phyloP scores from a whole-genome alignment of 2,329 filamentous ascomycete genomes.

The Fusarium citri region DNA sequence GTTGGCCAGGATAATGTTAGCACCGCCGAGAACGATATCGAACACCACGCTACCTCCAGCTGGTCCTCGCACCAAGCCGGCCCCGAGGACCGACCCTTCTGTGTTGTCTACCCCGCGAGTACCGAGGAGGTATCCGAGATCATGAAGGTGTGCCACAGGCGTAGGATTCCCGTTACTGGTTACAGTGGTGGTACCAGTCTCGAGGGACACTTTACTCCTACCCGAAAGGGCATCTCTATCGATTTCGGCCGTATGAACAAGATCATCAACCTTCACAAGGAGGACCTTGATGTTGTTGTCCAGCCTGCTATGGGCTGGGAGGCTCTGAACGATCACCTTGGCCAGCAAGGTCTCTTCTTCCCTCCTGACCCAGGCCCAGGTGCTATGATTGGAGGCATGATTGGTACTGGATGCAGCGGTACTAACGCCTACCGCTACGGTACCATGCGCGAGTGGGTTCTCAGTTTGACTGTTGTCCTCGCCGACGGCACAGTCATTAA shows the following conservation, averaged over 20 bases:
- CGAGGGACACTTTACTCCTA: conserved; percentile 89
- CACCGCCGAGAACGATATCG: conserved; percentile 66
- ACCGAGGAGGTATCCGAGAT: conserved; percentile 88
- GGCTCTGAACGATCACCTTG: conserved; percentile 80
- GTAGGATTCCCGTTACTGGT: conserved; percentile 85
- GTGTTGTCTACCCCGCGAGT: conserved; percentile 79
- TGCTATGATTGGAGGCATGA: conserved; percentile 92
- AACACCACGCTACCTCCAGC: conserved; percentile 68
- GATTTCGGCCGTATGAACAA: conserved; percentile 89
- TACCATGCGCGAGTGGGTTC: conserved; percentile 95
- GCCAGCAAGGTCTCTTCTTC: conserved; percentile 83
- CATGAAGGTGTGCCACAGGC: conserved; percentile 87
- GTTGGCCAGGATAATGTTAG: conserved; percentile 74
- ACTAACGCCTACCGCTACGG: conserved; percentile 94
- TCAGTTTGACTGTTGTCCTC: conserved; percentile 86
- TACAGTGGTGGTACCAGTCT: conserved; percentile 91
- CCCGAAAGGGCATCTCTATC: conserved; percentile 83
- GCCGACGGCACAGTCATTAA: conserved; percentile 92
- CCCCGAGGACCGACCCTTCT: conserved; percentile 66
- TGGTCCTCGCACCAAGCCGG: conserved; percentile 71
- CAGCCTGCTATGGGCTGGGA: conserved; percentile 91
- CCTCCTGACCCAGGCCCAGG: conserved; percentile 91
- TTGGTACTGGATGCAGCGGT: conserved; percentile 78
- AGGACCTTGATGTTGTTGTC: conserved; percentile 80
- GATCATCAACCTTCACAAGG: conserved; percentile 80